Conservation (phyloP, 164 flowering plant species). For the Umbilicus rupestris region DNA sequence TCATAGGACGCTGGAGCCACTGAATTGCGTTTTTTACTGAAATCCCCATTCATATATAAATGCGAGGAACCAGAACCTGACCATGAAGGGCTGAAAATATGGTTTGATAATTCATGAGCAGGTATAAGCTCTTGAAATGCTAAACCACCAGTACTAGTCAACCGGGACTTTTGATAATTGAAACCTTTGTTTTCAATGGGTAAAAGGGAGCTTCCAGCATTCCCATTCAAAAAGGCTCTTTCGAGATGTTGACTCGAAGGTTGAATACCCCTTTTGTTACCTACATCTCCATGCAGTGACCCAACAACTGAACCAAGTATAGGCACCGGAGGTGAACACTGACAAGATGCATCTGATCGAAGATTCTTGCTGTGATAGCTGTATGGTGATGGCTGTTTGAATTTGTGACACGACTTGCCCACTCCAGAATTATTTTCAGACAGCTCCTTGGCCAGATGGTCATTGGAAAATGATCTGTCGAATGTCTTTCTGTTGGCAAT, state of each 20-base stretch:
- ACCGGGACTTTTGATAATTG: constrained; percentile 17
- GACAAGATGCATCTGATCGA: constrained; percentile 16
- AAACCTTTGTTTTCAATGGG: constrained; percentile 13
- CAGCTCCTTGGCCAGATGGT: constrained; percentile 19
- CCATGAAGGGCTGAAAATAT: constrained; percentile 12
- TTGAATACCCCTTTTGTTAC: constrained; percentile 14
- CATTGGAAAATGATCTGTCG: constrained; percentile 21
- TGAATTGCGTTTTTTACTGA: constrained; percentile 12
- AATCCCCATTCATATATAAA: constrained; percentile 12
- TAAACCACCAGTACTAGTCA: constrained; percentile 15
- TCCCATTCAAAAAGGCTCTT: constrained; percentile 18
- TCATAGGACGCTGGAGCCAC: constrained; percentile 12
- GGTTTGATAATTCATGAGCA: background rate
- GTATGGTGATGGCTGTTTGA: constrained; percentile 18
- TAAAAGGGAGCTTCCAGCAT: constrained; percentile 15
- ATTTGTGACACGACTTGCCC: constrained; percentile 10
- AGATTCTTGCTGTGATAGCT: constrained; percentile 19
- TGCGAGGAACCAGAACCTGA: constrained; percentile 10
- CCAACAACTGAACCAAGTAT: constrained; percentile 15
- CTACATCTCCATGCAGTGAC: constrained; percentile 17
- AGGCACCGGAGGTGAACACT: constrained; percentile 16
- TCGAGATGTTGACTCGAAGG: constrained; percentile 12
- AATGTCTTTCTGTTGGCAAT: constrained; percentile 16
- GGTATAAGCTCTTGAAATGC: constrained; percentile 9
- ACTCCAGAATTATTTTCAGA: constrained; percentile 17